Conservation (phyloP, 352 stramenopile genomes). For the Pythium pectinolyticum region DNA sequence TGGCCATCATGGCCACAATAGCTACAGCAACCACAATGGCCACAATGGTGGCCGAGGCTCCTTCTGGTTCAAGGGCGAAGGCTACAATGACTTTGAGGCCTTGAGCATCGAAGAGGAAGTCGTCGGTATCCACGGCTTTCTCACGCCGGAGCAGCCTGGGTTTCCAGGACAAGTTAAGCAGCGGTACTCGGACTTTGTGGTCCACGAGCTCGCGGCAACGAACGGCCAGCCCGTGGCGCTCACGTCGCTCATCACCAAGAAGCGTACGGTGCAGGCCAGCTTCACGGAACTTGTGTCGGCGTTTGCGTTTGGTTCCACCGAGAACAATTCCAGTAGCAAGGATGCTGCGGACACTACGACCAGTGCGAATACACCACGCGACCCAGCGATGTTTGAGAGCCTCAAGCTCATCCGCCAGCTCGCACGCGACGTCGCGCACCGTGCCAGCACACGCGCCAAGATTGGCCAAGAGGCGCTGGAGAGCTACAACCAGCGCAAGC, state of each 20-base stretch:
- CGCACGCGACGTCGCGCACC: conserved; percentile 9
- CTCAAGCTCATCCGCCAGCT: conserved; percentile 26
- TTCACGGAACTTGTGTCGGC: conserved; percentile 26
- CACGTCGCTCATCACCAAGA: conserved; percentile 29
- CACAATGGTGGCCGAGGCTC: conserved; percentile 3
- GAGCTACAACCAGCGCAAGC: conserved; percentile 42
- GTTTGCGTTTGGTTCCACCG: conserved; percentile 11
- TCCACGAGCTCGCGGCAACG: conserved; percentile 45
- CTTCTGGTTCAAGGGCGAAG: conserved; percentile 40
- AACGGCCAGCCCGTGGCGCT: conserved; percentile 29
- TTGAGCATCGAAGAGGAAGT: conserved; percentile 43
- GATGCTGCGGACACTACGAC: too few relatives aligned
- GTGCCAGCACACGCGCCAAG: conserved; percentile 10
- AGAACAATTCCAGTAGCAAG: too few relatives aligned
- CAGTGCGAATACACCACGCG: neutral
- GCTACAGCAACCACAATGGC: conserved; percentile 5
- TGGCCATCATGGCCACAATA: conserved; percentile 14
- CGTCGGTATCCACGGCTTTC: conserved; percentile 42
- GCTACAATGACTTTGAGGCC: conserved; percentile 43
- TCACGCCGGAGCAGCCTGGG: conserved; percentile 29
- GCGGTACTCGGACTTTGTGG: conserved; percentile 70
- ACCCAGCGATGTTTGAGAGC: neutral
- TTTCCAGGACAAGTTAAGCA: conserved; percentile 64
- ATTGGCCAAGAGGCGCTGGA: conserved; percentile 37
- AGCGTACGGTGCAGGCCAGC: conserved; percentile 22